Evolutionary conservation across 2,329 filamentous ascomycete species (phyloP).

Genomic region (Chaetomiaceae sp.): DNA sequence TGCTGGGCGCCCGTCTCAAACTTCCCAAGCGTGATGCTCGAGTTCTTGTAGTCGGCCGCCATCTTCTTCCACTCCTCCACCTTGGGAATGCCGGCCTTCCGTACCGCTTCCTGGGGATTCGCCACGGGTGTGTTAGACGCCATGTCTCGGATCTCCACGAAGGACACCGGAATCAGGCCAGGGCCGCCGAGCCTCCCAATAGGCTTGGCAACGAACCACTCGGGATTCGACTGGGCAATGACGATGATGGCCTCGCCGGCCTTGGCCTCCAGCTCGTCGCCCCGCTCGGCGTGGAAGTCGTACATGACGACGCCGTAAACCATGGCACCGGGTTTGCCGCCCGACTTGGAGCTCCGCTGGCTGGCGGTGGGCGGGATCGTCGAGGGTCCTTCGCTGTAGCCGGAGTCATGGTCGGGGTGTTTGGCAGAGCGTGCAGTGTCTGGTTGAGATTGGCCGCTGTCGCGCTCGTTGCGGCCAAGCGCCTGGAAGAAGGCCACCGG

Average conservation of each 20-base stretch:
- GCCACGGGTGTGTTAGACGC: conserved; percentile 74
- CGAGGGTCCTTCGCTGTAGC: conserved; percentile 63
- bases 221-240: conserved; percentile 95
- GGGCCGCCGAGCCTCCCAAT: conserved; percentile 94
- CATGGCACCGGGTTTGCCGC: conserved; percentile 66
- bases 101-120: conserved; percentile 80
- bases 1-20: conserved; percentile 58
- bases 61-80: conserved; percentile 99
- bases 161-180: conserved; percentile 91
- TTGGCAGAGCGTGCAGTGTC: conserved; percentile 48
- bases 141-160: conserved; percentile 96
- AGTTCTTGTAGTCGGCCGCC: conserved; percentile 98
- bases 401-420: conserved; percentile 80
- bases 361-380: conserved; percentile 35
- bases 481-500: conserved; percentile 92
- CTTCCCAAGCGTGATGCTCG: conserved; percentile 92
- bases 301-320: conserved; percentile 97
- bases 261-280: conserved; percentile 95
- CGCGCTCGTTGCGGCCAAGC: conserved; percentile 85
- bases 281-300: conserved; percentile 89
- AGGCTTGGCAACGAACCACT: conserved; percentile 99
- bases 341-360: conserved; percentile 47
- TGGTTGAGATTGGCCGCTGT: conserved; percentile 70
- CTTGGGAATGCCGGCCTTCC: conserved; percentile 81
- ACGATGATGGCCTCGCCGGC: conserved; percentile 96